Evolutionary conservation across 306 rosid species (phyloP).

Genomic region (Ormosia semicastrata): DNA sequence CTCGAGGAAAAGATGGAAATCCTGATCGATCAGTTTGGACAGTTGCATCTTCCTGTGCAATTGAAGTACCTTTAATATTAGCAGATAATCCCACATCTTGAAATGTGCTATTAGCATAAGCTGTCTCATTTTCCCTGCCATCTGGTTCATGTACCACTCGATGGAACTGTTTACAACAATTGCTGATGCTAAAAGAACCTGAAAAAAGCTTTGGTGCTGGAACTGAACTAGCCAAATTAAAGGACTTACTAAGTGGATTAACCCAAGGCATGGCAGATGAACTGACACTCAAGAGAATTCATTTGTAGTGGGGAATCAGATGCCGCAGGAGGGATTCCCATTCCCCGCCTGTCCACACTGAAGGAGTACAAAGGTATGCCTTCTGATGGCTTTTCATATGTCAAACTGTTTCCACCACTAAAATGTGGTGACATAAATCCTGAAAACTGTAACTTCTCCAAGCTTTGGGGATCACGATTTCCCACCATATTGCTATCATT

Average conservation of each 20-base stretch:
- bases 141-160: slow-evolving; percentile 99
- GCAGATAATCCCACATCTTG: slow-evolving; percentile 69
- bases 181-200: slow-evolving; percentile 72
- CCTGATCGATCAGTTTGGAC: slow-evolving; percentile 60
- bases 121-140: slow-evolving; percentile 75
- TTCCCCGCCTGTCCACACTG: slow-evolving; percentile 74
- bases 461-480: slow-evolving; percentile 58
- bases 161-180: slow-evolving; percentile 90
- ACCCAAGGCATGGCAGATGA: slow-evolving; percentile 94
- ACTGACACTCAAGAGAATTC: slow-evolving; percentile 73
- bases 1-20: slow-evolving; percentile 62
- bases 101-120: slow-evolving; percentile 55
- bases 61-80: slow-evolving; percentile 54
- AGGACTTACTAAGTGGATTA: slow-evolving; percentile 81
- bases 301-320: slow-evolving; percentile 79
- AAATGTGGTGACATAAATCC: slow-evolving; percentile 88
- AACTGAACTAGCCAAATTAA: slow-evolving; percentile 83
- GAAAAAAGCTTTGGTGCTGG: slow-evolving; percentile 93
- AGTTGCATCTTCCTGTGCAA: slow-evolving; percentile 58
- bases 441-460: slow-evolving; percentile 83
- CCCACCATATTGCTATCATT: slow-evolving; percentile 56
- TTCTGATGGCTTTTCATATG: slow-evolving; percentile 79
- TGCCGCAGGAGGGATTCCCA: slow-evolving; percentile 67
- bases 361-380: slow-evolving; percentile 97
- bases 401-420: slow-evolving; percentile 69